Evolutionary conservation across 805 yeast genomes (phyloP).

Genomic region (Phaffomyces opuntiae): DNA sequence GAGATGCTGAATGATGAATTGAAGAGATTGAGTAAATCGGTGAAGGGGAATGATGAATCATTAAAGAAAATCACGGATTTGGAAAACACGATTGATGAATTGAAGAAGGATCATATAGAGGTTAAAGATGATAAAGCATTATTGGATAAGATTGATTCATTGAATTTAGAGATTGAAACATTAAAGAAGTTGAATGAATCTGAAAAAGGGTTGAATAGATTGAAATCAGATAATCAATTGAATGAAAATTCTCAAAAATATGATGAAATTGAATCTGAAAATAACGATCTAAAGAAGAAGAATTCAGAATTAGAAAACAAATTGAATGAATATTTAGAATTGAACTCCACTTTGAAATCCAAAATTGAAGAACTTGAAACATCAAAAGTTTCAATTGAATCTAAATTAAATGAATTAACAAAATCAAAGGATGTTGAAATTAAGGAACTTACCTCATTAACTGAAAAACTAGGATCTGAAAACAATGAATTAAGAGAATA

Average conservation of each 20-base stretch:
- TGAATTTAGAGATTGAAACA: conserved; percentile 6
- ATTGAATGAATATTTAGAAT: background rate
- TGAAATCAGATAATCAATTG: background rate
- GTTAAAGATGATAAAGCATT: background rate
- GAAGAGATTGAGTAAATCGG: conserved; percentile 27
- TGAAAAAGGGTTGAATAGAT: background rate
- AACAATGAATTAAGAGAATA: background rate
- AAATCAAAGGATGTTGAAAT: background rate
- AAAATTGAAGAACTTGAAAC: background rate
- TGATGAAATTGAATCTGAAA: background rate
- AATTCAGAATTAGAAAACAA: background rate
- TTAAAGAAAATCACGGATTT: conserved; percentile 8
- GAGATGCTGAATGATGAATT: conserved; percentile 60
- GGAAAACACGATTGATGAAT: conserved; percentile 3
- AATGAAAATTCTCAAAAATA: background rate
- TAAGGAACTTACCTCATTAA: background rate
- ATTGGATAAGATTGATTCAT: background rate
- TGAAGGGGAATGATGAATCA: conserved; percentile 2
- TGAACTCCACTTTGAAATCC: too few species aligned
- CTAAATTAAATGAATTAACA: background rate
- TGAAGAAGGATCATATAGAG: background rate
- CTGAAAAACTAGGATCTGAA: background rate
- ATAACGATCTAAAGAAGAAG: background rate
- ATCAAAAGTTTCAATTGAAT: background rate
- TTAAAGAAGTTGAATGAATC: background rate